Conservation (phyloP, 2,329 filamentous ascomycete species). For the Botryotinia convoluta region DNA sequence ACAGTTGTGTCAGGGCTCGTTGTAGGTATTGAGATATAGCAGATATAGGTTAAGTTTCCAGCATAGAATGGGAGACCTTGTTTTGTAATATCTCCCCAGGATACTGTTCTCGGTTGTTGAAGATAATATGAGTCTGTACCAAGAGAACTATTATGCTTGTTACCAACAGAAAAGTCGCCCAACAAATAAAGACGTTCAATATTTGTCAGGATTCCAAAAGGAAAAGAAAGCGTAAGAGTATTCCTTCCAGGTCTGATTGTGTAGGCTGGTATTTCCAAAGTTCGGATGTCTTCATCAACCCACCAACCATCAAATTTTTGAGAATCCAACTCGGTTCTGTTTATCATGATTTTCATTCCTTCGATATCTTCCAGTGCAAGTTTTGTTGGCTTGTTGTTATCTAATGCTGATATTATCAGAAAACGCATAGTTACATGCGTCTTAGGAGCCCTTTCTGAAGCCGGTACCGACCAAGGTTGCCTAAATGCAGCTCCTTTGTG, state of each 20-base stretch:
- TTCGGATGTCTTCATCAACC: conserved; percentile 38
- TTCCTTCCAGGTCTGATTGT: conserved; percentile 32
- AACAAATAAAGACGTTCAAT: conserved; percentile 38
- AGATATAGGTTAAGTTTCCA: conserved; percentile 34
- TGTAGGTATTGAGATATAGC: conserved; percentile 20
- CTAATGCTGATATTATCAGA: conserved; percentile 29
- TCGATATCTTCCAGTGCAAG: conserved; percentile 36
- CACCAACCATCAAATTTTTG: conserved; percentile 30
- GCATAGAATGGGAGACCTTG: conserved; percentile 37
- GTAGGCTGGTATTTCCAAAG: conserved; percentile 27
- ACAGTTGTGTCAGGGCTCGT: not conserved
- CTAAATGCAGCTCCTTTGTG: conserved; percentile 33
- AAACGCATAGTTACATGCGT: conserved; percentile 32
- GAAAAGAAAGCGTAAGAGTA: conserved; percentile 30
- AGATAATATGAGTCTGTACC: not conserved
- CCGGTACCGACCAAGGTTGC: conserved; percentile 35
- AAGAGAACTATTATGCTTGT: conserved; percentile 6
- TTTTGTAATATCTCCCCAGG: conserved; percentile 33
- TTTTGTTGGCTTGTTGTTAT: conserved; percentile 19
- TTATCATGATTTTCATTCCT: conserved; percentile 30
- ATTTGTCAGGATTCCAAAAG: conserved; percentile 36
- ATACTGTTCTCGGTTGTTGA: conserved; percentile 15
- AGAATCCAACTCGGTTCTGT: conserved; percentile 22
- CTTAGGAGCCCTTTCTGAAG: conserved; percentile 27
- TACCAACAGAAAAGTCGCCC: conserved; percentile 33